phyloP scores from a whole-genome alignment of 495 filamentous ascomycete genomes.

The Podospora tetraspora region DNA sequence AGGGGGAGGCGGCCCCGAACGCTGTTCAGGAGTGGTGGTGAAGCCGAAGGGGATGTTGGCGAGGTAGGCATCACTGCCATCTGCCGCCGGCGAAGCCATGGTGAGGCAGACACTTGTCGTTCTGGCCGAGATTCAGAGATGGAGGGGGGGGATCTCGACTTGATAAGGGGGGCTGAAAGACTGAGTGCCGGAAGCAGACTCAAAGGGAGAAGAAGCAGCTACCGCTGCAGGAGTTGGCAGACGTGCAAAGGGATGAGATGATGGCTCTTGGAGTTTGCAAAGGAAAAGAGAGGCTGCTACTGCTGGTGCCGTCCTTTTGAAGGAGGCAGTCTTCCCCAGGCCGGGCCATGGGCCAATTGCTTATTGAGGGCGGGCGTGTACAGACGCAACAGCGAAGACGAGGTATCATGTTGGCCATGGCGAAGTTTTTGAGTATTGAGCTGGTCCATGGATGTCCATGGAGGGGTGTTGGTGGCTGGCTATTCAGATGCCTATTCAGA shows the following conservation, averaged over 20 bases:
- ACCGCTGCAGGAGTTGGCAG: not conserved
- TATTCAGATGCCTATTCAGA: conserved; percentile 26
- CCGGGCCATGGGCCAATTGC: not conserved
- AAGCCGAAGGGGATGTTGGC: conserved; percentile 11
- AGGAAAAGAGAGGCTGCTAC: not conserved
- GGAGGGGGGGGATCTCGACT: not conserved
- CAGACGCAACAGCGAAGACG: not conserved
- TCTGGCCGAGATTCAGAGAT: not conserved
- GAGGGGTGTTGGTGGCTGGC: conserved; percentile 4
- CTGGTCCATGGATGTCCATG: not conserved
- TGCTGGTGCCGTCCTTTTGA: not conserved
- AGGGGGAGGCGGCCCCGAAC: conserved; percentile 20
- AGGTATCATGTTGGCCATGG: not conserved
- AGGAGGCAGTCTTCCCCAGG: not conserved
- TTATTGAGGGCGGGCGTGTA: not conserved
- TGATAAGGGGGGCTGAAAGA: not conserved
- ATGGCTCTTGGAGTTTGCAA: not conserved
- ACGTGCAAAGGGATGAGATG: not conserved
- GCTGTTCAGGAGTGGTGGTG: conserved; percentile 24
- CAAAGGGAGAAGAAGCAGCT: not conserved
- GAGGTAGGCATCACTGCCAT: conserved; percentile 2
- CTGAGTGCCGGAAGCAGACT: not conserved
- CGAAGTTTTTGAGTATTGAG: not conserved
- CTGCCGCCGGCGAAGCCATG: not conserved
- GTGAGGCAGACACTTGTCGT: not conserved